Conservation (phyloP, 805 yeast genomes). For the Spathaspora passalidarum region DNA sequence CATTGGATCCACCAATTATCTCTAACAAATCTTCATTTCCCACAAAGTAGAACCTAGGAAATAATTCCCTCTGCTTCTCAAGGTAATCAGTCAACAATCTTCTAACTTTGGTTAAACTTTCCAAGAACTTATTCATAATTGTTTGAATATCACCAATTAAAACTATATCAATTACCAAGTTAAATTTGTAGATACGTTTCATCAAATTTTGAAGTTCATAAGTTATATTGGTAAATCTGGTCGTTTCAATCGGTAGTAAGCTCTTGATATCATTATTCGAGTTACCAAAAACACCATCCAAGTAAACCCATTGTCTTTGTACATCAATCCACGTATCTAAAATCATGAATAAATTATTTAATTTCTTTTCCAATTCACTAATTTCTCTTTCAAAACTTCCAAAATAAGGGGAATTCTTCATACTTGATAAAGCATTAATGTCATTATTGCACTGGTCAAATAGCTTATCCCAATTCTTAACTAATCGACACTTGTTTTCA, state of each 20-base stretch:
- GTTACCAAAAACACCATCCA: slow-evolving; percentile 71
- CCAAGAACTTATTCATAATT: slow-evolving; percentile 49
- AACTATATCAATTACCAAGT: slow-evolving; percentile 54
- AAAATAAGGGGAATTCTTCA: slow-evolving; percentile 67
- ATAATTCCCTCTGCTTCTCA: slow-evolving; percentile 72
- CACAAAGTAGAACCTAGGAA: slow-evolving; percentile 80
- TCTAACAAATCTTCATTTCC: slow-evolving; percentile 90
- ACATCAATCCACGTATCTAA: slow-evolving; percentile 77
- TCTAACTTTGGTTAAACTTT: slow-evolving; percentile 55
- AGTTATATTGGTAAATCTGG: slow-evolving; percentile 62
- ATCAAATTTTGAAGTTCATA: slow-evolving; percentile 56
- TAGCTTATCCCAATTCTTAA: slow-evolving; percentile 65
- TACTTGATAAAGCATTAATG: slow-evolving; percentile 58
- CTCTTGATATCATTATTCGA: slow-evolving; percentile 51
- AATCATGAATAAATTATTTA: slow-evolving; percentile 49
- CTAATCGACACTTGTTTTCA: slow-evolving; percentile 49
- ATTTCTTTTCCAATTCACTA: slow-evolving; percentile 49
- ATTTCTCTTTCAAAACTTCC: slow-evolving; percentile 59
- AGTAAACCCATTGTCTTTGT: slow-evolving; percentile 85
- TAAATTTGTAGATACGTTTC: slow-evolving; percentile 46
- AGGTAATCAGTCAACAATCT: slow-evolving; percentile 72
- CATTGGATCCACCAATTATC: slow-evolving; percentile 64
- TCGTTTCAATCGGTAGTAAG: slow-evolving; percentile 67
- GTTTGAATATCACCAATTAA: slow-evolving; percentile 46
- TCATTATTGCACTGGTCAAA: slow-evolving; percentile 60